Evolutionary conservation across 345 rosid genomes (phyloP).

Genomic region (Eutrema yunnanense): DNA sequence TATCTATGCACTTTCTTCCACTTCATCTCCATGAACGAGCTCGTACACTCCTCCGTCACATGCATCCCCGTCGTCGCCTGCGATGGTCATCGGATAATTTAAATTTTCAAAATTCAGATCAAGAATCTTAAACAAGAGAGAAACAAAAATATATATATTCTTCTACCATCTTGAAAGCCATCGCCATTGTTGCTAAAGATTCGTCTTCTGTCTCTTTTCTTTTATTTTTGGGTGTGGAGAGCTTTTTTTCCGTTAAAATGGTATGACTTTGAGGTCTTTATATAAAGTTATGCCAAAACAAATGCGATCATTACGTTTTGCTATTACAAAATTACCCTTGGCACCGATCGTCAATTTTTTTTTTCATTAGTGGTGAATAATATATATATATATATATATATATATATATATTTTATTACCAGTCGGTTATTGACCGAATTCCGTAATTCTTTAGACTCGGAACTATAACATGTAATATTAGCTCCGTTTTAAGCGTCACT

Average conservation of each 20-base stretch:
- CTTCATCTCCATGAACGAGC: constrained; percentile 89
- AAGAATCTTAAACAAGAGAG: not conserved
- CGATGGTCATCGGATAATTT: not conserved
- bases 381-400: too few species aligned
- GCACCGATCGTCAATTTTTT: not conserved
- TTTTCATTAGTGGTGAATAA: not conserved
- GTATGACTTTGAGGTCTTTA: constrained; percentile 26
- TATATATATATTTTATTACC: too few species aligned
- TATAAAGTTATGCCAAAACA: constrained; percentile 30
- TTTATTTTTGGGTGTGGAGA: not conserved
- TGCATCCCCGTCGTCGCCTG: constrained; percentile 96
- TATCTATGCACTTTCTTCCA: constrained; percentile 85
- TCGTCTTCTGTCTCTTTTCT: not conserved
- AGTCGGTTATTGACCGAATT: too few species aligned
- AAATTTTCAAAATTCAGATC: not conserved
- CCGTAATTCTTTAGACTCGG: too few species aligned
- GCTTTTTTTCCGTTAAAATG: not conserved
- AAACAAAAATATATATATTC: not conserved
- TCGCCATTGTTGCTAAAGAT: constrained; percentile 59
- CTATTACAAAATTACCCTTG: constrained; percentile 31
- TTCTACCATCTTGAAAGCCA: constrained; percentile 97
- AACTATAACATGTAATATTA: too few species aligned
- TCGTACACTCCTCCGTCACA: constrained; percentile 85
- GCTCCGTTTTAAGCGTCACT: too few species aligned
- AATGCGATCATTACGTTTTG: constrained; percentile 30